Conservation (phyloP, 2,329 filamentous ascomycete genomes). For the Fusarium ambrosium region DNA sequence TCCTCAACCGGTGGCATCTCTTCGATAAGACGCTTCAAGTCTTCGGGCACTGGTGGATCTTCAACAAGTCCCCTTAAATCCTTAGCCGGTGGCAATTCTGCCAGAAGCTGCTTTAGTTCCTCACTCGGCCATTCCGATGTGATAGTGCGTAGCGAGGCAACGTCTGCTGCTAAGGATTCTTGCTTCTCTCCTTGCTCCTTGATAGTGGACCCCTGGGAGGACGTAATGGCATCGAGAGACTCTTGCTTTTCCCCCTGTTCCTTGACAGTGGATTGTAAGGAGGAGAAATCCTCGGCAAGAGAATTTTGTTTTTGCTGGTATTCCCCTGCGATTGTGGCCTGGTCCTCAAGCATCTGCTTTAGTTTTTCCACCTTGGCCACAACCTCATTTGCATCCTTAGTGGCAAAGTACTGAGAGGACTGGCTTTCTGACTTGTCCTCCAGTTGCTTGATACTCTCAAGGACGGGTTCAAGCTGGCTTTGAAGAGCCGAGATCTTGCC, state of each 20-base stretch:
- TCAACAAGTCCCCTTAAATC: constrained; percentile 7
- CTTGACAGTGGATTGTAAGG: constrained; percentile 8
- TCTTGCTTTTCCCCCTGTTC: constrained; percentile 14
- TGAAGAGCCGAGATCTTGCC: constrained; percentile 11
- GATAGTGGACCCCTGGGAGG: constrained; percentile 5
- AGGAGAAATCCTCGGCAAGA: constrained; percentile 1
- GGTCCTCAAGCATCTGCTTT: neutral
- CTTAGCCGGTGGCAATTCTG: constrained; percentile 14
- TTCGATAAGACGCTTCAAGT: constrained; percentile 12
- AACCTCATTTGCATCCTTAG: neutral
- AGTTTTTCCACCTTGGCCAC: neutral
- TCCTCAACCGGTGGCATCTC: constrained; percentile 21
- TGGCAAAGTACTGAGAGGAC: neutral
- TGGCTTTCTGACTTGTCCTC: constrained; percentile 1
- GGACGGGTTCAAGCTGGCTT: constrained; percentile 2
- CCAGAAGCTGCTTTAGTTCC: constrained; percentile 10
- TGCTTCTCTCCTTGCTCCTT: constrained; percentile 1
- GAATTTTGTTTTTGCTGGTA: constrained; percentile 21
- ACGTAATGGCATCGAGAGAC: constrained; percentile 3
- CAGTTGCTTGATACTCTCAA: constrained; percentile 8
- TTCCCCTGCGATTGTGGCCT: constrained; percentile 9
- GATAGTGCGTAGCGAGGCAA: constrained; percentile 3
- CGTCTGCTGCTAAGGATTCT: constrained; percentile 11
- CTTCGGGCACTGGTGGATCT: constrained; percentile 12
- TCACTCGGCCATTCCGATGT: neutral